A percentile compares a stretch with the other conserved stretches of the same genome.
These are phyloP conservation scores for Boechera retrofracta DNA, from an alignment of 345 rosid genomes.

Conservation along the genomic window DNA sequence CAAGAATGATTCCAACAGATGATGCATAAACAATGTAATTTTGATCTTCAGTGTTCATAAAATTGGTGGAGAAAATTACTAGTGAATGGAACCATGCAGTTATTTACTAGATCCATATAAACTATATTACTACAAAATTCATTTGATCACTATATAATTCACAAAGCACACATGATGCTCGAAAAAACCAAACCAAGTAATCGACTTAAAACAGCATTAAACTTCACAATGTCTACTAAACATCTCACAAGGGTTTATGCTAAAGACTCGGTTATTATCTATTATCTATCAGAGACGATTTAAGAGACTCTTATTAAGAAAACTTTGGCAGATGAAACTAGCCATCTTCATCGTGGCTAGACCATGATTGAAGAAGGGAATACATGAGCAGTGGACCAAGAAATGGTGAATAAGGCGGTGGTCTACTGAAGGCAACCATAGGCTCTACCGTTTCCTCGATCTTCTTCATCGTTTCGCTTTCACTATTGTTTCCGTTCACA, in stretches of 20 bases:
- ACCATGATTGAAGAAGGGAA: constrained; percentile 56
- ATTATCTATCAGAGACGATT: background rate
- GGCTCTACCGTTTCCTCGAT: constrained; percentile 52
- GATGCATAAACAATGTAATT: too few species aligned
- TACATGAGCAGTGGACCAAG: constrained; percentile 63
- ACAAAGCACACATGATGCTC: background rate
- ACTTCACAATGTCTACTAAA: background rate
- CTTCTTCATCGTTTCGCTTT: constrained; percentile 22
- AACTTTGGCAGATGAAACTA: constrained; percentile 31
- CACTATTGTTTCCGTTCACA: constrained; percentile 28
- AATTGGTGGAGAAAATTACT: too few species aligned
- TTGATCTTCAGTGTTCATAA: too few species aligned
- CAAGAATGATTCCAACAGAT: too few species aligned
- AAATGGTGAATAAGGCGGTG: constrained; percentile 57
- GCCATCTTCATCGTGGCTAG: constrained; percentile 51
- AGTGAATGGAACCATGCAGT: background rate
- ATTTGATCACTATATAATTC: background rate
- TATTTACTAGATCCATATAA: background rate
- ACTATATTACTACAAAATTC: background rate
- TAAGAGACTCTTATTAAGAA: background rate
- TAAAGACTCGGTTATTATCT: too few species aligned
- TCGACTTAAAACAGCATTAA: background rate
- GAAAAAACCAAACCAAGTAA: background rate
- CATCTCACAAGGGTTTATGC: background rate
- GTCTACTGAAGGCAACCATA: constrained; percentile 61